Conservation (phyloP, 2,329 filamentous ascomycete genomes). For the Sphaceloma murrayae region DNA sequence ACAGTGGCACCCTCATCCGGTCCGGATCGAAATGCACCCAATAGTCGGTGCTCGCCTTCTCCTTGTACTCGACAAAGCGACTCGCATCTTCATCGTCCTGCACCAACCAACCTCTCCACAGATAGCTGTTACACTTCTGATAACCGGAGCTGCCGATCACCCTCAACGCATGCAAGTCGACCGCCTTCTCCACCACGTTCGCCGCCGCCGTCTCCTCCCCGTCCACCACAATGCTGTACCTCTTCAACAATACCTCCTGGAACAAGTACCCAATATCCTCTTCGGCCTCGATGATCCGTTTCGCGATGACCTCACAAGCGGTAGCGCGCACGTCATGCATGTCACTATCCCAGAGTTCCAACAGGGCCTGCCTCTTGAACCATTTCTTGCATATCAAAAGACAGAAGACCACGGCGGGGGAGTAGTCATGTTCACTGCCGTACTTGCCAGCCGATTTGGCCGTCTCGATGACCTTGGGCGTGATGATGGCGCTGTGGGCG, state of each 20-base stretch:
- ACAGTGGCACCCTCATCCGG: conserved; percentile 82
- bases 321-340: conserved; percentile 68
- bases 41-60: conserved; percentile 69
- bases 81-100: conserved; percentile 86
- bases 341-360: conserved; percentile 88
- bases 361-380: conserved; percentile 68
- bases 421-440: conserved; percentile 44
- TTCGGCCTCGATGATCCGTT: conserved; percentile 74
- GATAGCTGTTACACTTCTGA: conserved; percentile 84
- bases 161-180: conserved; percentile 79
- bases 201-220: conserved; percentile 61
- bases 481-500: conserved; percentile 80
- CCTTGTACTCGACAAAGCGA: conserved; percentile 79
- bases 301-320: conserved; percentile 88
- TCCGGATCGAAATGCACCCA: conserved; percentile 83
- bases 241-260: conserved; percentile 71
- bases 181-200: conserved; percentile 87
- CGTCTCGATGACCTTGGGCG: conserved; percentile 64
- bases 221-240: conserved; percentile 72
- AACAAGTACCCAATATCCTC: conserved; percentile 70
- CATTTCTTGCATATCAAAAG: conserved; percentile 63
- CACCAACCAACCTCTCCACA: conserved; percentile 95
- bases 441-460: conserved; percentile 64
- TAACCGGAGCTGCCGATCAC: conserved; percentile 91
- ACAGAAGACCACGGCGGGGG: conserved; percentile 73